A percentile compares a stretch with the other conserved stretches of the same genome.
Evolutionary conservation across 2,329 filamentous ascomycete species (phyloP).

Genomic region (Zymoseptoria crescenta): DNA sequence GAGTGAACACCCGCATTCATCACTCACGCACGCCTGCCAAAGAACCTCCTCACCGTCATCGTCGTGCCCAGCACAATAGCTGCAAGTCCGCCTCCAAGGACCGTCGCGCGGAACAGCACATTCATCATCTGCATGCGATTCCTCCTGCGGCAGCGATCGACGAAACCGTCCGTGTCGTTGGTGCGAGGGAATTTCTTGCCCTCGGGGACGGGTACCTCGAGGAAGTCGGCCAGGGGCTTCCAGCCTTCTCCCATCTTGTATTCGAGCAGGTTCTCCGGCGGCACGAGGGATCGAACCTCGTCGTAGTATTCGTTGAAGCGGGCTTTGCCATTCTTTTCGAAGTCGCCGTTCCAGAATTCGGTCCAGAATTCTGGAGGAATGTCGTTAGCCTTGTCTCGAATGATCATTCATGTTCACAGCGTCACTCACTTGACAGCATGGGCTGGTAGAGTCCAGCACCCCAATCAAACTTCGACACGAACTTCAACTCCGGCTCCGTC

Average conservation of each 20-base stretch:
- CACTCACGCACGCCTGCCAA: constrained; percentile 17
- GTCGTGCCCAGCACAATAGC: constrained; percentile 33
- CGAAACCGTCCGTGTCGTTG: constrained; percentile 49
- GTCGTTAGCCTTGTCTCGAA: constrained; percentile 5
- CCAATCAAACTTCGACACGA: constrained; percentile 52
- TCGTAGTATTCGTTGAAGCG: constrained; percentile 52
- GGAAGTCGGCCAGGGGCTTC: constrained; percentile 48
- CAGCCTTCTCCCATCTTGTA: constrained; percentile 49
- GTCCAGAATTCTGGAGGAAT: constrained; percentile 51
- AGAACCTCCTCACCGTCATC: constrained; percentile 30
- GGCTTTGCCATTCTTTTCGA: constrained; percentile 56
- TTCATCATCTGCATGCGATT: constrained; percentile 52
- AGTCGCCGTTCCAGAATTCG: constrained; percentile 60
- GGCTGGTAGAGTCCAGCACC: constrained; percentile 61
- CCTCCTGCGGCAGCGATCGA: constrained; percentile 45
- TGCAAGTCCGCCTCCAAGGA: constrained; percentile 42
- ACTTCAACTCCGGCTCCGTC: constrained; percentile 53
- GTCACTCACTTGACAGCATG: constrained; percentile 50
- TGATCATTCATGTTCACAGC: constrained; percentile 5
- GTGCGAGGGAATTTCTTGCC: constrained; percentile 44
- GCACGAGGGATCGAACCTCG: constrained; percentile 41
- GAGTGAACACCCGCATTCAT: neutral
- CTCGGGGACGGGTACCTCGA: constrained; percentile 44
- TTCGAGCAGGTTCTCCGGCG: constrained; percentile 45
- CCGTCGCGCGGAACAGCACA: constrained; percentile 43